These are phyloP conservation scores for Cyclocybe aegerita DNA, from an alignment of 768 basidiomycete genomes.

Conservation along the genomic window DNA sequence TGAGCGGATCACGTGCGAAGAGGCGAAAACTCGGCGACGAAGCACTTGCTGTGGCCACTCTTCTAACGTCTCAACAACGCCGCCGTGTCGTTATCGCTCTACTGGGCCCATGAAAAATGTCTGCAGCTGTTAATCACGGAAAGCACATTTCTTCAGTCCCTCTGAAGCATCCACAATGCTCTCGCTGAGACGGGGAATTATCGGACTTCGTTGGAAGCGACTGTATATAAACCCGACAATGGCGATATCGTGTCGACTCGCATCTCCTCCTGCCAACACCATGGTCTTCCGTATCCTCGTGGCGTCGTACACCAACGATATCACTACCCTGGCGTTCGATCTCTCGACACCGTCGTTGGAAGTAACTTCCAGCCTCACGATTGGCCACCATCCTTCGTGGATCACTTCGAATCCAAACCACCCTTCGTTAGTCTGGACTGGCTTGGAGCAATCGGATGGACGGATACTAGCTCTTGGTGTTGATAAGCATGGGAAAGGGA, in stretches of 20 bases:
- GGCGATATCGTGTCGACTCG: slow-evolving; percentile 5
- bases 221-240: slow-evolving; percentile 13
- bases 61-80: slow-evolving; percentile 5
- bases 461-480: slow-evolving; percentile 59
- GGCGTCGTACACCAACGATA: slow-evolving; percentile 62
- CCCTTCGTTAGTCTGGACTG: slow-evolving; percentile 60
- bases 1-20: slow-evolving; percentile 11
- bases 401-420: slow-evolving; percentile 60
- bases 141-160: not conserved
- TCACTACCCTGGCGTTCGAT: slow-evolving; percentile 67
- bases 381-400: slow-evolving; percentile 77
- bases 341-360: slow-evolving; percentile 43
- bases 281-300: slow-evolving; percentile 54
- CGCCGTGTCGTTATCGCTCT: not conserved
- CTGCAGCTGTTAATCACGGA: not conserved
- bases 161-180: not conserved
- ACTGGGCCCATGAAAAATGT: not conserved
- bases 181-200: slow-evolving; percentile 19
- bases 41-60: not conserved
- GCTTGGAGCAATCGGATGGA: slow-evolving; percentile 69
- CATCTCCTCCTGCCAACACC: slow-evolving; percentile 6
- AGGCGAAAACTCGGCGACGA: slow-evolving; percentile 16
- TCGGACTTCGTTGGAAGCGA: slow-evolving; percentile 12
- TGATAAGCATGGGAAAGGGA: slow-evolving; percentile 50
- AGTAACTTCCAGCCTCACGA: slow-evolving; percentile 40